A percentile compares a stretch with the other conserved stretches of the same genome.
phyloP scores from a whole-genome alignment of 1,284 basidiomycete genomes.

The Meripilus lineatus region DNA sequence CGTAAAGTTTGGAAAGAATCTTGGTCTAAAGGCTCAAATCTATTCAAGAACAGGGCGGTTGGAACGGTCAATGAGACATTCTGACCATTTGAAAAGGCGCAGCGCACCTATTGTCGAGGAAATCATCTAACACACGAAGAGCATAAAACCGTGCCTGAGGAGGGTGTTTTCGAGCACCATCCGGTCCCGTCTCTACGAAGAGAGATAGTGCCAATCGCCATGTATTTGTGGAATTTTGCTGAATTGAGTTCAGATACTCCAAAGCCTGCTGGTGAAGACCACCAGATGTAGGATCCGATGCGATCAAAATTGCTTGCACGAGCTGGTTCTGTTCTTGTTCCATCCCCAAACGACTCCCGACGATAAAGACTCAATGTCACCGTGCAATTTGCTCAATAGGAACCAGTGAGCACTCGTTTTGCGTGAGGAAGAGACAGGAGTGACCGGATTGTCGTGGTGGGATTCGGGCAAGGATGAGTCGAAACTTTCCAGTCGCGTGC shows the following conservation, averaged over 20 bases:
- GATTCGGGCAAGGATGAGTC: slow-evolving; percentile 3
- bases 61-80: too few relatives aligned
- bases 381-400: too few relatives aligned
- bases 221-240: slow-evolving; percentile 68
- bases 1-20: slow-evolving; percentile 68
- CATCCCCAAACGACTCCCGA: slow-evolving; percentile 44
- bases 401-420: too few relatives aligned
- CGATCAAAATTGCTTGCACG: slow-evolving; percentile 80
- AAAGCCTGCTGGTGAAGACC: slow-evolving; percentile 76
- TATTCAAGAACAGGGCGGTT: too few relatives aligned
- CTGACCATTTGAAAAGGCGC: not conserved
- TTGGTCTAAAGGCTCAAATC: slow-evolving; percentile 66
- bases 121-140: slow-evolving; percentile 81
- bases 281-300: slow-evolving; percentile 71
- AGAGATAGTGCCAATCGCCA: slow-evolving; percentile 77
- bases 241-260: slow-evolving; percentile 72
- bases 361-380: too few relatives aligned
- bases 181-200: slow-evolving; percentile 59
- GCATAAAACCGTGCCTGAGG: slow-evolving; percentile 81
- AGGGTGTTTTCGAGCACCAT: slow-evolving; percentile 62
- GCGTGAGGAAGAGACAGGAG: slow-evolving; percentile 2
- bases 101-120: slow-evolving; percentile 78
- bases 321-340: slow-evolving; percentile 72
- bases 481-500: slow-evolving; percentile 16
- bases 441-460: too few relatives aligned